Percentiles rank a stretch among this genome's conserved stretches.
These are phyloP conservation scores for Moniliophthora roreri DNA, from an alignment of 1,284 basidiomycete genomes.

Conservation along the genomic window DNA sequence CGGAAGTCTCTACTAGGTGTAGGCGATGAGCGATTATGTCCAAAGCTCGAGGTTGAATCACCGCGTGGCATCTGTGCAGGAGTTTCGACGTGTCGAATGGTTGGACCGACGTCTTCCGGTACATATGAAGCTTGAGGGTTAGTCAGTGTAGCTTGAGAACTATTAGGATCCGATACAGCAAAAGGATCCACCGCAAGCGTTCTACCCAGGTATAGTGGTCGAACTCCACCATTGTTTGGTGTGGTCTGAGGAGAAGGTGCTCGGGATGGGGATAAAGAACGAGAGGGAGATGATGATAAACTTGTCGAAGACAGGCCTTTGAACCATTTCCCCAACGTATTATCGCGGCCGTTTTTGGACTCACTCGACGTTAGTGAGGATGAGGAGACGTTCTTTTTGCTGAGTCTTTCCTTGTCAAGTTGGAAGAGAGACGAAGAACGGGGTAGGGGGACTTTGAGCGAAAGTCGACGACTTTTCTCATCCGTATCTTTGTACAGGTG, in stretches of 20 bases:
- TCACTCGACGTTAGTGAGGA: not conserved
- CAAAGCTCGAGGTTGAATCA: no score
- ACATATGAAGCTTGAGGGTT: not conserved
- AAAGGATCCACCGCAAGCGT: no score
- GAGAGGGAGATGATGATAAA: slow-evolving; percentile 3
- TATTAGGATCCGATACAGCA: slow-evolving; percentile 1
- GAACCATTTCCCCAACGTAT: slow-evolving; percentile 7
- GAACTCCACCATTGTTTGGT: no score
- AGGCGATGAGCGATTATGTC: no score
- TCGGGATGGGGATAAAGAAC: not conserved
- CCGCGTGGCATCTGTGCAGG: no score
- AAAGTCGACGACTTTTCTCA: slow-evolving; percentile 40
- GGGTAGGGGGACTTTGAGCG: slow-evolving; percentile 30
- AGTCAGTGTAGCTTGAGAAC: not conserved
- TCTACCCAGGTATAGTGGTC: no score
- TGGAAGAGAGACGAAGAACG: not conserved
- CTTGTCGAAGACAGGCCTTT: not conserved
- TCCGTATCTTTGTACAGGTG: slow-evolving; percentile 71
- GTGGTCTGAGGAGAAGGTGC: no score
- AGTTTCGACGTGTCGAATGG: slow-evolving; percentile 12
- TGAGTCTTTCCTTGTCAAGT: not conserved
- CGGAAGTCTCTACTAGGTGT: slow-evolving; percentile 11
- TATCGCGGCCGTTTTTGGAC: slow-evolving; percentile 1
- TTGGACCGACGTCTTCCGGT: slow-evolving; percentile 2
- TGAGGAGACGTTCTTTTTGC: not conserved